phyloP scores from a whole-genome alignment of 495 filamentous ascomycete species.

The Tuber calosporum region DNA sequence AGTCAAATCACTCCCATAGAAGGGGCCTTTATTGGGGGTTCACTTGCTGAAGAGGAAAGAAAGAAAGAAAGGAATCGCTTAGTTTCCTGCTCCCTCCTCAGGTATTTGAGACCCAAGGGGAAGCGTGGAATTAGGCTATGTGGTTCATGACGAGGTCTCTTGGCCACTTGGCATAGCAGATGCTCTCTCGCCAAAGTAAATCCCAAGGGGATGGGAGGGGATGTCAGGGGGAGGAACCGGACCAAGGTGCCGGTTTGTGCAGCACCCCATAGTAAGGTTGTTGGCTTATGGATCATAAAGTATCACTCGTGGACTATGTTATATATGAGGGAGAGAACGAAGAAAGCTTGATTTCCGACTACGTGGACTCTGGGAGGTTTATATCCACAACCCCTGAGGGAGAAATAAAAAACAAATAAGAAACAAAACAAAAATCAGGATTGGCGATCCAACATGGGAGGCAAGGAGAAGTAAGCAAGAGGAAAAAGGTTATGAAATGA shows the following conservation, averaged over 20 bases:
- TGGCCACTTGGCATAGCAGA: background rate
- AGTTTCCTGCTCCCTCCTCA: background rate
- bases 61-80: background rate
- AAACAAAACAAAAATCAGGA: too few relatives aligned
- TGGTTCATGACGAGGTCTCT: background rate
- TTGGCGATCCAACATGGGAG: too few relatives aligned
- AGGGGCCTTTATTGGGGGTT: background rate
- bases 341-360: too few relatives aligned
- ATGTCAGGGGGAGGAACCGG: background rate
- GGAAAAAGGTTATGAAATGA: too few relatives aligned
- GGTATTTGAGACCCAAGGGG: background rate
- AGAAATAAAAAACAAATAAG: too few relatives aligned
- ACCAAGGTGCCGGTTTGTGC: too few relatives aligned
- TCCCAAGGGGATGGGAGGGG: background rate
- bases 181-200: background rate
- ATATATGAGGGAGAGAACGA: too few relatives aligned
- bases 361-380: too few relatives aligned
- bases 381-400: too few relatives aligned
- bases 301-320: background rate
- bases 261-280: background rate
- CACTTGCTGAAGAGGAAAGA: background rate
- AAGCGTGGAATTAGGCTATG: background rate
- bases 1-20: background rate
- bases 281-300: background rate
- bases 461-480: too few relatives aligned